phyloP scores from a whole-genome alignment of 2,329 filamentous ascomycete species.

The Calonectria hawksworthii region DNA sequence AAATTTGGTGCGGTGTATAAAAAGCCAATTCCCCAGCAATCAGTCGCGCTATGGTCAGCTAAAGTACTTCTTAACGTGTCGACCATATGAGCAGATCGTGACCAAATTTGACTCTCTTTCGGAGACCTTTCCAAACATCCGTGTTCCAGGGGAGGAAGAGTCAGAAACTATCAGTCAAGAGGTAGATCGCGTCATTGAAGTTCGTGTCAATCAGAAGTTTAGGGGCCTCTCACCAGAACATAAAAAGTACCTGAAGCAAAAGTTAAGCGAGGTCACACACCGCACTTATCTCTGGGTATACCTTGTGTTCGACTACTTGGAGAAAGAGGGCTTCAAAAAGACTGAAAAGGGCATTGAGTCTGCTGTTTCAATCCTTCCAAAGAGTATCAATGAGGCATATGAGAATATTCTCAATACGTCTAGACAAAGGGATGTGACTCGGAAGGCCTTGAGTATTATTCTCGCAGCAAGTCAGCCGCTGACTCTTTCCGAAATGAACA shows the following conservation, averaged over 20 bases:
- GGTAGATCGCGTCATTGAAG: constrained; percentile 51
- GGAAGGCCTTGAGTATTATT: constrained; percentile 43
- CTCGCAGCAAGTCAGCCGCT: constrained; percentile 45
- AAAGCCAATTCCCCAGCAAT: neutral
- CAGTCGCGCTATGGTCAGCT: constrained; percentile 31
- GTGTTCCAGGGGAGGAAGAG: constrained; percentile 54
- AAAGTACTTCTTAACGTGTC: constrained; percentile 53
- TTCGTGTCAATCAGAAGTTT: constrained; percentile 41
- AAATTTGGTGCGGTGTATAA: constrained; percentile 33
- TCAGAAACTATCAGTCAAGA: constrained; percentile 53
- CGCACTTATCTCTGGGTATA: constrained; percentile 57
- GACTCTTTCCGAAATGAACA: constrained; percentile 48
- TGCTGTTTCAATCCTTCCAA: constrained; percentile 42
- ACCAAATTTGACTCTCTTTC: constrained; percentile 39
- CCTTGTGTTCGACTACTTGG: constrained; percentile 51
- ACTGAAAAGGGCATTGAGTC: constrained; percentile 34
- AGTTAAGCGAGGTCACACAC: constrained; percentile 37
- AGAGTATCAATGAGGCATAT: constrained; percentile 48
- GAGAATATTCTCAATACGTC: constrained; percentile 45
- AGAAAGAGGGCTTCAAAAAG: constrained; percentile 39
- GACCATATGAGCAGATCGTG: constrained; percentile 50
- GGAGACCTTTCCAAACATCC: constrained; percentile 45
- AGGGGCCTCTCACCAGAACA: neutral
- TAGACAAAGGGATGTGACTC: constrained; percentile 20
- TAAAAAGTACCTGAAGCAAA: neutral